Evolutionary conservation across 2,329 filamentous ascomycete genomes (phyloP).

Genomic region (Chalaropsis ovoidea): DNA sequence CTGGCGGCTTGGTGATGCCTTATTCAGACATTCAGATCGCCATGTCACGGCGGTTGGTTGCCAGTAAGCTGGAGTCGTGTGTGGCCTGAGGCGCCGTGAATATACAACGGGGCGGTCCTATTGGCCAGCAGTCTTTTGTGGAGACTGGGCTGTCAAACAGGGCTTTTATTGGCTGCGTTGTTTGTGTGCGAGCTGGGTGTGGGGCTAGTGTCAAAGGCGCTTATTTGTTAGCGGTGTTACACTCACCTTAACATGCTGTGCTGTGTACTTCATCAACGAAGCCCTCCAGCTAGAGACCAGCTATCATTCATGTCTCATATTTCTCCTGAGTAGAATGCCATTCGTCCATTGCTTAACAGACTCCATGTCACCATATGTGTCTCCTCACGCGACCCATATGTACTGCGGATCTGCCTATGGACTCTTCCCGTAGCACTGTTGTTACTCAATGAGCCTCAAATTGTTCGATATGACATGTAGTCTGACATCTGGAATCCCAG

Average conservation of each 20-base stretch:
- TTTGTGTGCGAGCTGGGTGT: not conserved
- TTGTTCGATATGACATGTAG: not conserved
- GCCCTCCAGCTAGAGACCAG: not conserved
- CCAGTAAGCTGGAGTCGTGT: not conserved
- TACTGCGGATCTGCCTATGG: not conserved
- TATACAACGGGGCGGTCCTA: not conserved
- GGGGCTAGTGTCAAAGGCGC: not conserved
- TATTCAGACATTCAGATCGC: slow-evolving; percentile 3
- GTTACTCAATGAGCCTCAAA: not conserved
- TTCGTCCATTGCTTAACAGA: not conserved
- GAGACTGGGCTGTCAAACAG: not conserved
- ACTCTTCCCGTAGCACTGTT: not conserved
- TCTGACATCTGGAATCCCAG: not conserved
- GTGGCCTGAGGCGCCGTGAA: slow-evolving; percentile 2
- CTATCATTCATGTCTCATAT: not conserved
- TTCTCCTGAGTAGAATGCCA: not conserved
- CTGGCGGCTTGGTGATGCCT: not conserved
- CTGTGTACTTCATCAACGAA: too few relatives aligned
- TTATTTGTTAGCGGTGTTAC: slow-evolving; percentile 7
- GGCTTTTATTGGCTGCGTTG: slow-evolving; percentile 1
- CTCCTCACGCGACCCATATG: not conserved
- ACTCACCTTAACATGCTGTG: not conserved
- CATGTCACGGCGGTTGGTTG: slow-evolving; percentile 8
- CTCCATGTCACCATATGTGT: not conserved
- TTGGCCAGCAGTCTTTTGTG: not conserved